Conservation (phyloP, 2,329 filamentous ascomycete species). For the Teratosphaeria viscida region DNA sequence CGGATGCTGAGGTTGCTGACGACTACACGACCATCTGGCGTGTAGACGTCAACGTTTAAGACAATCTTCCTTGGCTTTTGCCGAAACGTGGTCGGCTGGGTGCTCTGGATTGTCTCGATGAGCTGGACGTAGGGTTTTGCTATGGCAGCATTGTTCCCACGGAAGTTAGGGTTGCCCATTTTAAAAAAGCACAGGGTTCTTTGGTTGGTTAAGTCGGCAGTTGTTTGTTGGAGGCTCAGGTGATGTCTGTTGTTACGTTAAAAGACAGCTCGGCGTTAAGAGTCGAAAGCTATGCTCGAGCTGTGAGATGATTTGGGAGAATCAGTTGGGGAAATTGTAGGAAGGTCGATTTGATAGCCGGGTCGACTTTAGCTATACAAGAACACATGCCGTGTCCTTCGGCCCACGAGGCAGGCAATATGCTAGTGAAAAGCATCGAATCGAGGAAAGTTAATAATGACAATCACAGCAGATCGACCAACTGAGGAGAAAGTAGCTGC, state of each 20-base stretch:
- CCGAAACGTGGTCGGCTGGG: background rate
- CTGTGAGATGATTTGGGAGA: too few species aligned
- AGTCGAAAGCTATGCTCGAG: too few species aligned
- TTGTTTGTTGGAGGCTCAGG: background rate
- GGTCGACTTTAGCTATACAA: background rate
- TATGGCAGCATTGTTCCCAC: background rate
- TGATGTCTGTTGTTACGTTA: background rate
- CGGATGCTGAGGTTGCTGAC: background rate
- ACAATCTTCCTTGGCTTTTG: background rate
- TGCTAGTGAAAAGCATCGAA: background rate
- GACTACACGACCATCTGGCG: background rate
- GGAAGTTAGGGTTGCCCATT: background rate
- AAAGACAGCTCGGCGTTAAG: too few species aligned
- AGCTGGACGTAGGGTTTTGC: background rate
- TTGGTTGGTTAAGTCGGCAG: background rate
- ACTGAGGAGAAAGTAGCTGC: background rate
- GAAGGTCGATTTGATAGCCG: background rate
- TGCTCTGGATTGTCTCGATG: background rate
- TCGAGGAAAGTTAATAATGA: background rate
- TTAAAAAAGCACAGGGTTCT: background rate
- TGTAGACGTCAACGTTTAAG: background rate
- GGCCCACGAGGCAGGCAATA: background rate
- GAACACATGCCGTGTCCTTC: background rate
- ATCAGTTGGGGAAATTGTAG: too few species aligned
- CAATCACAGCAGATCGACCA: background rate